Conservation (phyloP, 768 basidiomycete genomes). For the Tulasnella sp. region DNA sequence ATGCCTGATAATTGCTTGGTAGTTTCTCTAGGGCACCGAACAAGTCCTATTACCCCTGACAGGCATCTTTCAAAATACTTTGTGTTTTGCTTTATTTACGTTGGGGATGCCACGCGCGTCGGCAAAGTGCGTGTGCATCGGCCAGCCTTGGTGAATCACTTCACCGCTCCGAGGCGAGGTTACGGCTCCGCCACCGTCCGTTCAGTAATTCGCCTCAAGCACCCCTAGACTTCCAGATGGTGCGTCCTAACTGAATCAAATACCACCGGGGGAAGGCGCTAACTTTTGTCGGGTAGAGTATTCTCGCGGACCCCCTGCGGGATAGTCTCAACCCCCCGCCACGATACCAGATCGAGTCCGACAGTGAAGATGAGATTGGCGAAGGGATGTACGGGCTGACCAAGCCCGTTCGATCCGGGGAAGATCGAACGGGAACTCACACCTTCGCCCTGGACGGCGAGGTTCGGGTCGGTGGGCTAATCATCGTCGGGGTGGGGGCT, state of each 20-base stretch:
- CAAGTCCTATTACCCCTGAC: too few species aligned
- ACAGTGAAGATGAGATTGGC: slow-evolving; percentile 7
- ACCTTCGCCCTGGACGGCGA: not conserved
- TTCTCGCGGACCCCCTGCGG: not conserved
- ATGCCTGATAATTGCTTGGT: too few species aligned
- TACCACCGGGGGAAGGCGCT: not conserved
- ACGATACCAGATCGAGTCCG: not conserved
- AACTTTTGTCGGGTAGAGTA: not conserved
- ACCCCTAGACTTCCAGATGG: not conserved
- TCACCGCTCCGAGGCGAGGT: too few species aligned
- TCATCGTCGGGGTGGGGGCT: not conserved
- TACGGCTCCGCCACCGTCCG: too few species aligned
- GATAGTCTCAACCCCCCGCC: not conserved
- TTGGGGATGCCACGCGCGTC: too few species aligned
- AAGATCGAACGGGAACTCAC: not conserved
- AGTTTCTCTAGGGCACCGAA: too few species aligned
- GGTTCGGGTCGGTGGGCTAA: not conserved
- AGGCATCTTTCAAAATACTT: too few species aligned
- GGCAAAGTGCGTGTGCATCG: too few species aligned
- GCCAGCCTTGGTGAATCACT: too few species aligned
- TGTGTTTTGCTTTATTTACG: too few species aligned
- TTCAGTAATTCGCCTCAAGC: too few species aligned
- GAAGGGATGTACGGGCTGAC: not conserved
- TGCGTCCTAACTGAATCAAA: not conserved
- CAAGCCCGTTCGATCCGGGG: not conserved